Conservation (phyloP, 306 rosid genomes). For the Notholithocarpus densiflorus region DNA sequence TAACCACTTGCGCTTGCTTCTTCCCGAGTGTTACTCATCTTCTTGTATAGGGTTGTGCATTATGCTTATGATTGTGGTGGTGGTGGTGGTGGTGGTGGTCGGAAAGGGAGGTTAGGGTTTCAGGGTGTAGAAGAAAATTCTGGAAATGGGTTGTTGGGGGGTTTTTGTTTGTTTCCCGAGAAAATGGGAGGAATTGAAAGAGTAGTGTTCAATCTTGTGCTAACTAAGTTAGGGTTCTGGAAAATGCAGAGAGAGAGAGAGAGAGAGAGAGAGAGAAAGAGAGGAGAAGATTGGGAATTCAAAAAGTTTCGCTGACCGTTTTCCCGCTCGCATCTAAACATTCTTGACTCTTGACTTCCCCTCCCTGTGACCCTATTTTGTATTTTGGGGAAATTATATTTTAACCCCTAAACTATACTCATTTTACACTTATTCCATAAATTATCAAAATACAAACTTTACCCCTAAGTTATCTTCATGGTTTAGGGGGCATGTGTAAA, state of each 20-base stretch:
- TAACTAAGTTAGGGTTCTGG: no score
- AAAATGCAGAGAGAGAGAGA: background rate
- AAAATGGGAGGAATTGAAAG: constrained; percentile 11
- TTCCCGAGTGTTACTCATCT: constrained; percentile 48
- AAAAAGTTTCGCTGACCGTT: constrained; percentile 26
- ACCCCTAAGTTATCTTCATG: no score
- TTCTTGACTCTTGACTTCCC: no score
- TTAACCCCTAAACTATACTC: no score
- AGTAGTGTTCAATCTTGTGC: background rate
- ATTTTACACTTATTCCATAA: no score
- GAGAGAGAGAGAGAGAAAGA: background rate
- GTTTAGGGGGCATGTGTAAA: no score
- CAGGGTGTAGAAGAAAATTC: background rate
- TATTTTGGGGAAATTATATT: no score
- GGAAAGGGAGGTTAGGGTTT: constrained; percentile 39
- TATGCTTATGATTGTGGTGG: constrained; percentile 8
- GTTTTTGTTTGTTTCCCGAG: constrained; percentile 11
- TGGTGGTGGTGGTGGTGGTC: background rate
- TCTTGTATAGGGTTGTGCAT: constrained; percentile 5
- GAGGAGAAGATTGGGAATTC: constrained; percentile 8
- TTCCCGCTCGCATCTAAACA: constrained; percentile 47
- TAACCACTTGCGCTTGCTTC: constrained; percentile 43
- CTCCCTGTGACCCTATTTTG: no score
- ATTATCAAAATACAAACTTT: no score
- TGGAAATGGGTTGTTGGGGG: background rate